phyloP scores from a whole-genome alignment of 2,329 filamentous ascomycete genomes.

The Fusarium pseudoanthophilum region DNA sequence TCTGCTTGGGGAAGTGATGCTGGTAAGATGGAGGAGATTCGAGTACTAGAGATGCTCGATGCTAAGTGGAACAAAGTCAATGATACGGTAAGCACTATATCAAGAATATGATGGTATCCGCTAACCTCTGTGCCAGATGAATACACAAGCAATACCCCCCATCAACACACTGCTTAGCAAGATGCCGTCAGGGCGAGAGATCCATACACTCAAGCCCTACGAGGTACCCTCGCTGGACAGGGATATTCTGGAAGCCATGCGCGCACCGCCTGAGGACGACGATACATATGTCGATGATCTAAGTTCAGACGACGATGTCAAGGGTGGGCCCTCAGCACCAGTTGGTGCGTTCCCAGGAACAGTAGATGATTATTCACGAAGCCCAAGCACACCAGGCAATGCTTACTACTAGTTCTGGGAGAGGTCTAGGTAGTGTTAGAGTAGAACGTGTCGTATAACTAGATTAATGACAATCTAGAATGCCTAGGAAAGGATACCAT shows the following conservation, averaged over 20 bases:
- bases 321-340: slow-evolving; percentile 47
- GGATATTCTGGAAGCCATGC: slow-evolving; percentile 71
- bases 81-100: slow-evolving; percentile 74
- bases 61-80: slow-evolving; percentile 93
- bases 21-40: slow-evolving; percentile 83
- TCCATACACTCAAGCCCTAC: slow-evolving; percentile 78
- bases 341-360: slow-evolving; percentile 64
- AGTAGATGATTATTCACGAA: slow-evolving; percentile 51
- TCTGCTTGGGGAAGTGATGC: slow-evolving; percentile 83
- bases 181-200: slow-evolving; percentile 89
- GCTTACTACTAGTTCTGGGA: slow-evolving; percentile 50
- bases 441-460: neutral
- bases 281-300: slow-evolving; percentile 49
- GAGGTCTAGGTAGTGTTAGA: no score
- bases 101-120: neutral
- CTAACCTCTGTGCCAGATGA: slow-evolving; percentile 65
- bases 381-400: slow-evolving; percentile 47
- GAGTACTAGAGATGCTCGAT: slow-evolving; percentile 87
- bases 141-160: slow-evolving; percentile 80
- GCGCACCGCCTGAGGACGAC: slow-evolving; percentile 50
- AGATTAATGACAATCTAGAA: neutral
- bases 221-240: slow-evolving; percentile 72
- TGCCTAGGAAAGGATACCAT: neutral
- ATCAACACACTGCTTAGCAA: slow-evolving; percentile 76
- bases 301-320: slow-evolving; percentile 54